phyloP scores from a whole-genome alignment of 306 rosid species.

The Castanopsis chinensis region DNA sequence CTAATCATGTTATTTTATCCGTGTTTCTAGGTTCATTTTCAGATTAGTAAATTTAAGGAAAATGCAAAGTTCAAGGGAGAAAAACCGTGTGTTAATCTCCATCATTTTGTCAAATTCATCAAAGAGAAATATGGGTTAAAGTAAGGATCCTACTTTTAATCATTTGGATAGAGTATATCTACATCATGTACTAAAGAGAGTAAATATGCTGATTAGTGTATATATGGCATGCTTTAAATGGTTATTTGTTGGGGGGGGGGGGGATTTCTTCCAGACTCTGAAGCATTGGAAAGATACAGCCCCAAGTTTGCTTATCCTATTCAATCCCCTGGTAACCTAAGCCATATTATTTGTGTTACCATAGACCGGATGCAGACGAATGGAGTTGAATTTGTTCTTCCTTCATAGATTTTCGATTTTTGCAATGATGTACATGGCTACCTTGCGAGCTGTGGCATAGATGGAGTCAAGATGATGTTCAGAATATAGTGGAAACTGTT shows the following conservation, averaged over 20 bases:
- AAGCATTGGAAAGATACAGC: conserved; percentile 46
- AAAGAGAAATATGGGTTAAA: conserved; percentile 53
- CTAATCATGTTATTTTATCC: neutral
- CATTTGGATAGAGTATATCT: neutral
- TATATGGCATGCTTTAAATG: conserved; percentile 75
- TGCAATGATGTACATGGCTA: conserved; percentile 63
- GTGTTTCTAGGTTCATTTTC: conserved; percentile 47
- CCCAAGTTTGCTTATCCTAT: conserved; percentile 50
- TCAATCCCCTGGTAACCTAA: conserved; percentile 50
- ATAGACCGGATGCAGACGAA: conserved; percentile 58
- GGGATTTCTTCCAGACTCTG: conserved; percentile 55
- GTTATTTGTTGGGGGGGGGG: conserved; percentile 61
- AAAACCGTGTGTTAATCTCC: conserved; percentile 34
- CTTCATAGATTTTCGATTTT: conserved; percentile 44
- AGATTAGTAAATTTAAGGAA: conserved; percentile 57
- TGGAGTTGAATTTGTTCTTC: conserved; percentile 59
- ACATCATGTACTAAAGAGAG: neutral
- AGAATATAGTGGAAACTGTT: conserved; percentile 59
- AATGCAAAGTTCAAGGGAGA: conserved; percentile 51
- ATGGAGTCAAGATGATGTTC: conserved; percentile 71
- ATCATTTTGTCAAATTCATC: conserved; percentile 41
- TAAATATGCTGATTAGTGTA: conserved; percentile 48
- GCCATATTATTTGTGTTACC: conserved; percentile 46
- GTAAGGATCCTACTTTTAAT: conserved; percentile 31
- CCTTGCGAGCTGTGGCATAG: conserved; percentile 57